Percentiles rank a stretch among this genome's conserved stretches.
phyloP scores from a whole-genome alignment of 2,329 filamentous ascomycete genomes.

The Sclerotinia sclerotiorum region DNA sequence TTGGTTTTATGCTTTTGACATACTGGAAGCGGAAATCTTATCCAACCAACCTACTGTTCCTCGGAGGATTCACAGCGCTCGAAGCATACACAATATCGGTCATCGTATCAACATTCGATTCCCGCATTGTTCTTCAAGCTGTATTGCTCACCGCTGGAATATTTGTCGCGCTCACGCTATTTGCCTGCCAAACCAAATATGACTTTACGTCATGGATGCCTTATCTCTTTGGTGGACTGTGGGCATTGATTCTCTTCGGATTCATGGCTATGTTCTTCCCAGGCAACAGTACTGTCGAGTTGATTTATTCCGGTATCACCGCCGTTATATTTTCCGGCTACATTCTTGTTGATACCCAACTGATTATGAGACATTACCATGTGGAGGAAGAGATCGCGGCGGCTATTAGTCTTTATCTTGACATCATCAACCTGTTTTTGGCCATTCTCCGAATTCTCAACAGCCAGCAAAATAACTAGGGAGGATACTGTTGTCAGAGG shows the following conservation, averaged over 20 bases:
- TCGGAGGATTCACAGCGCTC: constrained; percentile 82
- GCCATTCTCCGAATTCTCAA: constrained; percentile 91
- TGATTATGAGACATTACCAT: constrained; percentile 93
- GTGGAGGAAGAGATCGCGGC: constrained; percentile 98
- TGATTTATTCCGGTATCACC: constrained; percentile 77
- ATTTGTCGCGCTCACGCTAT: constrained; percentile 76
- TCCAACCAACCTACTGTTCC: constrained; percentile 90
- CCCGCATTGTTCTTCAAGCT: constrained; percentile 82
- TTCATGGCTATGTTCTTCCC: constrained; percentile 93
- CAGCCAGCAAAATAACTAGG: constrained; percentile 88
- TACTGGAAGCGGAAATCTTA: constrained; percentile 97
- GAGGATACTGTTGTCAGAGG: constrained; percentile 16
- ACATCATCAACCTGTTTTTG: constrained; percentile 96
- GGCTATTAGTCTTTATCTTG: constrained; percentile 90
- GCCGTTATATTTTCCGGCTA: constrained; percentile 93
- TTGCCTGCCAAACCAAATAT: constrained; percentile 96
- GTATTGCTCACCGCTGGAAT: constrained; percentile 83
- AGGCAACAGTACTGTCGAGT: constrained; percentile 74
- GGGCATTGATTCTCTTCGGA: constrained; percentile 87
- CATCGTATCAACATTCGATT: constrained; percentile 86
- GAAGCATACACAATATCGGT: constrained; percentile 95
- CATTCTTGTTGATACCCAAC: constrained; percentile 93
- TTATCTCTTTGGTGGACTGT: constrained; percentile 86
- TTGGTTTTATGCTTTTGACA: constrained; percentile 81
- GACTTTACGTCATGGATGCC: constrained; percentile 98